A percentile compares a stretch with the other conserved stretches of the same genome.
Conservation (phyloP, 441 rosid genomes). For the Syzygium syzygioides region DNA sequence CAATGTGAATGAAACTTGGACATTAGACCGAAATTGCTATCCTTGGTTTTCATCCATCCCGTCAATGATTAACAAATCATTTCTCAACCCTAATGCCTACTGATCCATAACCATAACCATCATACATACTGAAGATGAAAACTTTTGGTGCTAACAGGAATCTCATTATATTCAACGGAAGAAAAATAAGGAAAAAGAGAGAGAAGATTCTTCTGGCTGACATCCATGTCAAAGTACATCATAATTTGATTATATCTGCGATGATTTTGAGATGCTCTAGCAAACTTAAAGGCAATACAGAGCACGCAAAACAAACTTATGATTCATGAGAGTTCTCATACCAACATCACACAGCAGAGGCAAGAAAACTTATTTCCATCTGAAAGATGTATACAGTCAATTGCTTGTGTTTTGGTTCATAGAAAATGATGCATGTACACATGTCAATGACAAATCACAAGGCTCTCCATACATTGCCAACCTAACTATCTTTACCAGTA, state of each 20-base stretch:
- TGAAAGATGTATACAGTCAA: neutral
- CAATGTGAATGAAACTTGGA: neutral
- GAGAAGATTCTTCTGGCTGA: neutral
- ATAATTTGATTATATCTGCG: neutral
- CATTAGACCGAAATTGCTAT: neutral
- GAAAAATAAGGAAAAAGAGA: neutral
- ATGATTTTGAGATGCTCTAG: neutral
- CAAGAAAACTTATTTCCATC: neutral
- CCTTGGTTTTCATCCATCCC: neutral
- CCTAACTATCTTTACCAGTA: neutral
- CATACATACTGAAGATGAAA: neutral
- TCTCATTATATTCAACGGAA: neutral
- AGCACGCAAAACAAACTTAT: neutral
- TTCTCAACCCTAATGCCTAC: neutral
- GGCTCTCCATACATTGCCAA: neutral
- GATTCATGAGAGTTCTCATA: neutral
- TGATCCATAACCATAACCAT: neutral
- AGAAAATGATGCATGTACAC: neutral
- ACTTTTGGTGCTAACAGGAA: neutral
- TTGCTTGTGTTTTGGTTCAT: neutral
- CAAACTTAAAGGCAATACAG: neutral
- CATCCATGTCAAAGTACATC: neutral
- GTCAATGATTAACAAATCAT: neutral
- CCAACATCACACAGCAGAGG: neutral
- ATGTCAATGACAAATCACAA: neutral